These are phyloP conservation scores for Trypanosoma congolense DNA, from an alignment of 208 protist species.

Conservation along the genomic window DNA sequence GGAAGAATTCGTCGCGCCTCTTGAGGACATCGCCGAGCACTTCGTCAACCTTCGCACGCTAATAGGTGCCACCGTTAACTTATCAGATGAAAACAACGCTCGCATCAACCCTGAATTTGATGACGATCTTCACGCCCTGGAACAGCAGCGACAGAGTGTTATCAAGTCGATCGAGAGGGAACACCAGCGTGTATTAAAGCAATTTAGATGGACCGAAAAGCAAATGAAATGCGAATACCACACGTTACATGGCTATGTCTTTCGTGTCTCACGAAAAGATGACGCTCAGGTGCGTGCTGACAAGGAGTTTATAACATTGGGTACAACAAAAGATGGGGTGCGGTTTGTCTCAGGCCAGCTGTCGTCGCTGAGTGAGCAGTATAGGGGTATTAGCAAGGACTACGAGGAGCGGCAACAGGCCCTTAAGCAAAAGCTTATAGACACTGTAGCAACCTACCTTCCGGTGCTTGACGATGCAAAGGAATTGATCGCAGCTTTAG, in stretches of 20 bases:
- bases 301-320: conserved; percentile 68
- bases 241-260: conserved; percentile 85
- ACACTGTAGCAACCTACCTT: conserved; percentile 92
- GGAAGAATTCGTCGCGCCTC: conserved; percentile 78
- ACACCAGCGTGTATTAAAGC: conserved; percentile 47
- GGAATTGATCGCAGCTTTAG: conserved; percentile 90
- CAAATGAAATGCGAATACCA: conserved; percentile 91
- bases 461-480: conserved; percentile 93
- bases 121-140: conserved; percentile 85
- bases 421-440: conserved; percentile 90
- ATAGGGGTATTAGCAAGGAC: conserved; percentile 53
- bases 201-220: conserved; percentile 83
- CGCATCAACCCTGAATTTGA: conserved; percentile 94
- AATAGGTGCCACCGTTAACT: conserved; percentile 79
- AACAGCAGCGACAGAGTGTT: conserved; percentile 58
- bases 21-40: conserved; percentile 84
- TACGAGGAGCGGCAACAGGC: conserved; percentile 79
- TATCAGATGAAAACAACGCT: conserved; percentile 57
- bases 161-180: conserved; percentile 76
- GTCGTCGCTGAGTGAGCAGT: conserved; percentile 77
- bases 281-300: conserved; percentile 83
- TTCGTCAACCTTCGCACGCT: conserved; percentile 75
- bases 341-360: conserved; percentile 90
- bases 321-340: conserved; percentile 93
- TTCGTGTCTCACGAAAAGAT: conserved; percentile 88